Conservation (phyloP, 495 filamentous ascomycete species). For the Penicillium arizonense region DNA sequence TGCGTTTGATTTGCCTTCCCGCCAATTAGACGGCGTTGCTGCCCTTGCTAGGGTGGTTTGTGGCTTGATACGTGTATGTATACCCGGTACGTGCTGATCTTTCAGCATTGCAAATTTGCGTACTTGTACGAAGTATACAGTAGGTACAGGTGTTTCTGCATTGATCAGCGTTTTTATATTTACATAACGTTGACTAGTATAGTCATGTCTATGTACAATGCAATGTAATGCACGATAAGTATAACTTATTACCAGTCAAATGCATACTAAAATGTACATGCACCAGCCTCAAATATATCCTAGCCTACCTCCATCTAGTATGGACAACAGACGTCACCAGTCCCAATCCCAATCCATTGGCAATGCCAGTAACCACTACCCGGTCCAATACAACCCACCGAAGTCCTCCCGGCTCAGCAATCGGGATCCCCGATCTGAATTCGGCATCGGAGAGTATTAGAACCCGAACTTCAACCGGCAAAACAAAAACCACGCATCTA, state of each 20-base stretch:
- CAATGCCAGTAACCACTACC: neutral
- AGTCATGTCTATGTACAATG: too few relatives aligned
- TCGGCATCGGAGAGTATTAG: neutral
- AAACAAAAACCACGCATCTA: neutral
- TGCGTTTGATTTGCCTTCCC: neutral
- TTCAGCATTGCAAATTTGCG: constrained; percentile 1
- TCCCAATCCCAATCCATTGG: neutral
- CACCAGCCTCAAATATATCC: too few relatives aligned
- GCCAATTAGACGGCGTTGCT: neutral
- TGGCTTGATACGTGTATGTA: neutral
- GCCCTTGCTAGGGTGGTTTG: neutral
- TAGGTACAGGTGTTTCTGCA: too few relatives aligned
- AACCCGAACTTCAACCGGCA: neutral
- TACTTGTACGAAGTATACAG: too few relatives aligned
- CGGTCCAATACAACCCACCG: neutral
- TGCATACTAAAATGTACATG: too few relatives aligned
- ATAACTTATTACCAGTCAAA: too few relatives aligned
- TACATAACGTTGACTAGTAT: too few relatives aligned
- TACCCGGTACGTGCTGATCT: constrained; percentile 7
- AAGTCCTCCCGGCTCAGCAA: constrained; percentile 4
- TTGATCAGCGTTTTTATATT: too few relatives aligned
- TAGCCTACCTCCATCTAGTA: too few relatives aligned
- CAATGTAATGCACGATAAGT: too few relatives aligned
- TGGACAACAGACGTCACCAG: too few relatives aligned
- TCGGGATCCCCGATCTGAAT: constrained; percentile 6